Percentiles rank a stretch among this genome's conserved stretches.
These are phyloP conservation scores for Cercospora canescens DNA, from an alignment of 2,329 filamentous ascomycete species.

Conservation along the genomic window DNA sequence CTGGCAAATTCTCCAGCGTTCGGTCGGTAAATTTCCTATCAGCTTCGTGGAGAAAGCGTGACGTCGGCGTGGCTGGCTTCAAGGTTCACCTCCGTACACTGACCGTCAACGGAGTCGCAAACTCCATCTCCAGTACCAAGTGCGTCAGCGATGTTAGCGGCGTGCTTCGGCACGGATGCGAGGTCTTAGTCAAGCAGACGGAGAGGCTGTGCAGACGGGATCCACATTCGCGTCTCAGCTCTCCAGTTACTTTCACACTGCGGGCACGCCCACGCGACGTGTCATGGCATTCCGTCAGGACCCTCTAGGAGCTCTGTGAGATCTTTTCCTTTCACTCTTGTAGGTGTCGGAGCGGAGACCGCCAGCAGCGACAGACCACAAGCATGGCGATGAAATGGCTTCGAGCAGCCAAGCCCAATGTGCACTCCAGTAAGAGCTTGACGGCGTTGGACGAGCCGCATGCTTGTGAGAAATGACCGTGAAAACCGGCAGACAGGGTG, in stretches of 20 bases:
- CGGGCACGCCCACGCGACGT: neutral
- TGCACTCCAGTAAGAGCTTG: slow-evolving; percentile 55
- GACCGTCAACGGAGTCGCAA: neutral
- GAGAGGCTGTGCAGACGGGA: neutral
- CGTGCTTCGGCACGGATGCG: neutral
- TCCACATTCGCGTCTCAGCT: neutral
- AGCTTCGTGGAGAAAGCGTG: neutral
- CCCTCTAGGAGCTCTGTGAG: neutral
- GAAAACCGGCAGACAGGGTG: neutral
- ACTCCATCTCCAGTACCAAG: neutral
- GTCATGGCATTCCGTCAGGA: neutral
- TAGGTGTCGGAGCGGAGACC: neutral
- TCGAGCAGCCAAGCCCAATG: slow-evolving; percentile 31
- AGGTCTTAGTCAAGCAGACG: neutral
- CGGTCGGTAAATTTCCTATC: neutral
- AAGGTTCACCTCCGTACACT: neutral
- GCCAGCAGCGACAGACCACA: neutral
- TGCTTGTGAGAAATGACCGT: slow-evolving; percentile 54
- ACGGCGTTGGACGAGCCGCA: slow-evolving; percentile 59
- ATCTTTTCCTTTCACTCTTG: neutral
- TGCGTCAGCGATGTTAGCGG: neutral
- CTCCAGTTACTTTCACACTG: neutral
- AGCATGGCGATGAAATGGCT: slow-evolving; percentile 39
- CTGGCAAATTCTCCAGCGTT: too few relatives aligned
- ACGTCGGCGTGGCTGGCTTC: slow-evolving; percentile 4